Evolutionary conservation across 305 asterid species (phyloP).

Genomic region (Stenogyne calaminthoides): DNA sequence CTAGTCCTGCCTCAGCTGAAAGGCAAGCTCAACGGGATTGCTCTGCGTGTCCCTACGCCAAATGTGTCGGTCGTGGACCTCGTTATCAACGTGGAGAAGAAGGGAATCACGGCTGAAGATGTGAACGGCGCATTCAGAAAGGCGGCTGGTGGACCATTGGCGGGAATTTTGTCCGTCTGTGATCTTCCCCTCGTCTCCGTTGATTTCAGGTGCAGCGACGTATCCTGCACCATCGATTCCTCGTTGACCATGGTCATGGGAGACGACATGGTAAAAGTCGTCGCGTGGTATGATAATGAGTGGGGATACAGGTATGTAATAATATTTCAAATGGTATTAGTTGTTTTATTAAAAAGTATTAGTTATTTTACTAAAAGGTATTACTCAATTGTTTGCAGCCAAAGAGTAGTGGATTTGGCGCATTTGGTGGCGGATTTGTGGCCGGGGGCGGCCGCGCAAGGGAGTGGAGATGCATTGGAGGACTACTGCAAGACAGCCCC

Average conservation of each 20-base stretch:
- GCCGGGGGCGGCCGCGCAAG: slow-evolving; percentile 60
- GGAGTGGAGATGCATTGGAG: slow-evolving; percentile 81
- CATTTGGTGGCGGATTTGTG: slow-evolving; percentile 84
- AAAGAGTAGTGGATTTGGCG: slow-evolving; percentile 91
- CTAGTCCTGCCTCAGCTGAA: slow-evolving; percentile 90
- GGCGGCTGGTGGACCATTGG: slow-evolving; percentile 77
- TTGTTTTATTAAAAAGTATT: no score
- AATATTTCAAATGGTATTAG: no score
- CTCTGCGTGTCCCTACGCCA: slow-evolving; percentile 92
- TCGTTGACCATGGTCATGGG: slow-evolving; percentile 97
- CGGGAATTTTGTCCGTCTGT: slow-evolving; percentile 76
- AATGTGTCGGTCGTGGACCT: slow-evolving; percentile 90
- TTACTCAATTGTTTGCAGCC: no score
- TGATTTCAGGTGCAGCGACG: slow-evolving; percentile 81
- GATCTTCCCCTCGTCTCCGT: slow-evolving; percentile 85
- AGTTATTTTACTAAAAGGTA: no score
- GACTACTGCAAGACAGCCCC: slow-evolving; percentile 71
- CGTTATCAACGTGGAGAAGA: slow-evolving; percentile 81
- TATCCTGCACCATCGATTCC: slow-evolving; percentile 78
- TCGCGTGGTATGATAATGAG: slow-evolving; percentile 96
- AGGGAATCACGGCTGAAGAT: slow-evolving; percentile 75
- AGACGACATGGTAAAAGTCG: slow-evolving; percentile 94
- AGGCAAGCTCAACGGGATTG: slow-evolving; percentile 90
- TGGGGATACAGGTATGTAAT: slow-evolving; percentile 89
- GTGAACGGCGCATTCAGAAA: slow-evolving; percentile 85